Evolutionary conservation across 306 rosid species (phyloP).

Genomic region (Acacia crassicarpa): DNA sequence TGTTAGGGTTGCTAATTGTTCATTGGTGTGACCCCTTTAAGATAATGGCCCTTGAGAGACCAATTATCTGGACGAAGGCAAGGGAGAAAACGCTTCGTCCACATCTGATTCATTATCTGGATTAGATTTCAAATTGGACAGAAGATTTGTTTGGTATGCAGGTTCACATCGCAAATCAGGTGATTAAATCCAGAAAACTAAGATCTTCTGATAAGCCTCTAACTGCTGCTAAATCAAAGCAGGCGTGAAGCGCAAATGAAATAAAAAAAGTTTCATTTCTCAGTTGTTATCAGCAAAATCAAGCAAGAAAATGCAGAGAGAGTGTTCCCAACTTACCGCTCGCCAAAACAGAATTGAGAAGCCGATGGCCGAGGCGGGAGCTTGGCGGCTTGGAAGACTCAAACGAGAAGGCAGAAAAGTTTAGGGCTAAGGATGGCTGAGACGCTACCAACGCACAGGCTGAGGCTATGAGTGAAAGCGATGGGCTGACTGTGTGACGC

Average conservation of each 20-base stretch:
- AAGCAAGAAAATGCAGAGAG: background rate
- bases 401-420: too few relatives aligned
- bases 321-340: background rate
- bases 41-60: background rate
- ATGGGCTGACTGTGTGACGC: too few relatives aligned
- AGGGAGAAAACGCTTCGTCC: too few relatives aligned
- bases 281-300: too few relatives aligned
- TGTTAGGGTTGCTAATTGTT: background rate
- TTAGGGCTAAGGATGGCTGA: too few relatives aligned
- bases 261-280: background rate
- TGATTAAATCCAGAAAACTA: background rate
- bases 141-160: too few relatives aligned
- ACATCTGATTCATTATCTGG: too few relatives aligned
- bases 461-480: too few relatives aligned
- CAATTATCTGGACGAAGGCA: background rate
- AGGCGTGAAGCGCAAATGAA: background rate
- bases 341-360: background rate
- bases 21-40: background rate
- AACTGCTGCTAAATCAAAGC: background rate
- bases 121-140: too few relatives aligned
- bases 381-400: too few relatives aligned
- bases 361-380: background rate
- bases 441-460: too few relatives aligned
- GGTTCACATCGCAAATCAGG: too few relatives aligned
- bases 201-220: background rate